Conservation (phyloP, 306 rosid species). For the Cucumis hystrix region DNA sequence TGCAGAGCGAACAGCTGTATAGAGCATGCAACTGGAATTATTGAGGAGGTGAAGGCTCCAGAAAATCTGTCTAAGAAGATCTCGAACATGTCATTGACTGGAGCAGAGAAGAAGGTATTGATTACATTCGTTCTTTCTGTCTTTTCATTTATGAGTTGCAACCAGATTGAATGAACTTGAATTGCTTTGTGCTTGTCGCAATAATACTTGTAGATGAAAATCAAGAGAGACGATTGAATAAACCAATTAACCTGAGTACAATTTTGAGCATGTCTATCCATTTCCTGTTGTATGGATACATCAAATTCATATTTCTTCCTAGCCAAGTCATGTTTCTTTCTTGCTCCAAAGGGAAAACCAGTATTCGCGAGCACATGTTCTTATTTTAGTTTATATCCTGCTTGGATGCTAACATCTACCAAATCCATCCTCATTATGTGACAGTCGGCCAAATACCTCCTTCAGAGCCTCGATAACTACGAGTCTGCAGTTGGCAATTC, state of each 20-base stretch:
- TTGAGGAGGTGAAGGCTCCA: slow-evolving; percentile 45
- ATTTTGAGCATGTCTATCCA: neutral
- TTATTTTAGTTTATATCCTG: neutral
- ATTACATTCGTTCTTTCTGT: neutral
- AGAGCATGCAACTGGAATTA: slow-evolving; percentile 43
- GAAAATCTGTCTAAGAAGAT: slow-evolving; percentile 38
- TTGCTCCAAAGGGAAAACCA: neutral
- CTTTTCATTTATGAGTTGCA: neutral
- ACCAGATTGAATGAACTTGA: neutral
- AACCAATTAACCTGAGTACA: neutral
- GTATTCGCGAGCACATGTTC: neutral
- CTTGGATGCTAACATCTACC: neutral
- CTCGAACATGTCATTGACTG: slow-evolving; percentile 22
- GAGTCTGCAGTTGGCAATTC: slow-evolving; percentile 35
- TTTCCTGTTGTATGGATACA: neutral
- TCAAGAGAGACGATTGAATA: neutral
- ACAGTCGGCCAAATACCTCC: slow-evolving; percentile 34
- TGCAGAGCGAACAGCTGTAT: slow-evolving; percentile 43
- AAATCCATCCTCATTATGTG: neutral
- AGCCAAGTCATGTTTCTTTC: neutral
- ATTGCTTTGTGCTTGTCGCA: neutral
- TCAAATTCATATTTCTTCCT: neutral
- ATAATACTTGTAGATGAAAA: neutral
- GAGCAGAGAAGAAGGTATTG: slow-evolving; percentile 25
- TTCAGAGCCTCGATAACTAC: slow-evolving; percentile 29